These are phyloP conservation scores for Apiospora koreana DNA, from an alignment of 2,329 filamentous ascomycete genomes.

Conservation along the genomic window DNA sequence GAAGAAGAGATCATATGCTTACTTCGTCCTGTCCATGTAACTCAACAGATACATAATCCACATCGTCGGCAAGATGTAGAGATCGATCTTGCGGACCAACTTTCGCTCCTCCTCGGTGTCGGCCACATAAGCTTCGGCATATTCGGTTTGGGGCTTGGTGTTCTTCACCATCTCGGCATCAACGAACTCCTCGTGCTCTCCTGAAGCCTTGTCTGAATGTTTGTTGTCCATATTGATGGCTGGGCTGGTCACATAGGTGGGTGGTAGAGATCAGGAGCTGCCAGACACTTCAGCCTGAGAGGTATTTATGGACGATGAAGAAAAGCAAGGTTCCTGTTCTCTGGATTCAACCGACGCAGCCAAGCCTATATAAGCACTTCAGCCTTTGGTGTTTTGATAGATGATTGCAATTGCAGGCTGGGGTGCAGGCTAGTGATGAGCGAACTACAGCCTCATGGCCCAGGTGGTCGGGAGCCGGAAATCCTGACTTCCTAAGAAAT, in stretches of 20 bases:
- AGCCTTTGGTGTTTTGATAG: neutral
- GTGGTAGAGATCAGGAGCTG: neutral
- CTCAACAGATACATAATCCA: slow-evolving; percentile 59
- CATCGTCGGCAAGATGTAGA: slow-evolving; percentile 50
- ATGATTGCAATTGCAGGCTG: neutral
- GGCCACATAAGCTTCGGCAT: slow-evolving; percentile 26
- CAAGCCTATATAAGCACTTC: neutral
- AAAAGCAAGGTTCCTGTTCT: neutral
- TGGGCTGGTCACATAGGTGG: neutral
- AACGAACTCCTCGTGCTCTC: slow-evolving; percentile 18
- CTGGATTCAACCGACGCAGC: neutral
- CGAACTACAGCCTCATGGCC: neutral
- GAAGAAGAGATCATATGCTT: slow-evolving; percentile 2
- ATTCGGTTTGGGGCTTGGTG: neutral
- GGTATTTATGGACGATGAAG: neutral
- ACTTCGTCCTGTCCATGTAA: slow-evolving; percentile 60
- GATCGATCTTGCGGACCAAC: slow-evolving; percentile 41
- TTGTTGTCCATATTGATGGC: neutral
- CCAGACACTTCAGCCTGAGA: neutral
- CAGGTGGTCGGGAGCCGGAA: neutral
- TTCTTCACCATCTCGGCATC: slow-evolving; percentile 12
- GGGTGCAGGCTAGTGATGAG: neutral
- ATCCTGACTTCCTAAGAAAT: neutral
- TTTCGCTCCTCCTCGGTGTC: slow-evolving; percentile 34
- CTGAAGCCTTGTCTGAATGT: slow-evolving; percentile 7